Base-by-base conservation (phyloP, 2,329 filamentous ascomycete species). In the Pseudogymnoascus sp. region DNA sequence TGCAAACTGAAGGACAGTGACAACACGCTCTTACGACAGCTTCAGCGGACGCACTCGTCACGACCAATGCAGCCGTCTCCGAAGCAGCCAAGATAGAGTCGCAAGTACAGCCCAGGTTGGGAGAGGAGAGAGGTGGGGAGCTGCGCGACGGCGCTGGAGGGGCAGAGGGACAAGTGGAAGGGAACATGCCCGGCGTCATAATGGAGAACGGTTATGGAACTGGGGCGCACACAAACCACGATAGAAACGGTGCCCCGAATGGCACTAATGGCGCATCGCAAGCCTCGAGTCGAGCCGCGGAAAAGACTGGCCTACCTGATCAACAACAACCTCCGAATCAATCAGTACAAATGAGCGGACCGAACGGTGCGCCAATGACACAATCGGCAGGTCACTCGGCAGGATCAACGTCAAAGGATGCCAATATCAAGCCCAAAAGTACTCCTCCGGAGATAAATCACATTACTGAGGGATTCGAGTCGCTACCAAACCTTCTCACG, bases 401-500 rank as follows among this genome's bases (percentile, higher is more conserved):
- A 59, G 61, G 68, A 67, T 29, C 63, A 49, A 61, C 67, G 62
- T 66, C 68, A 58, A 64, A 66, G 35, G 67, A 69, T 58, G 65
- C 71, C 62, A 68, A 70, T 39, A 65, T 73, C 58, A 78, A 77
- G 64, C 81, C 85, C 77, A 83, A 84, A 69, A 79, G 85, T 64
- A 74, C 86, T 1, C 84, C 84, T 10, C 80, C 83, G 63, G 83
- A 85, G 70, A 84, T 88, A 38, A 74, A 78, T 38, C 91, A 96
- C 71, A 88, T 96, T 63, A 87, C 87, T 0, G 79, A 87, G 63
- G 87, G 85, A 35, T 95, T 92, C 72, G 81, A 93, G 62, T 87
- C 91, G 3, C 80, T 97, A 19, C 86, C 87, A 4, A 82, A 82
- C 12, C 78, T 99, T 52, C 81, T 97, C 61, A 83, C 85, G 66